phyloP scores from a whole-genome alignment of 2,329 filamentous ascomycete genomes.

The Botrytis porri region DNA sequence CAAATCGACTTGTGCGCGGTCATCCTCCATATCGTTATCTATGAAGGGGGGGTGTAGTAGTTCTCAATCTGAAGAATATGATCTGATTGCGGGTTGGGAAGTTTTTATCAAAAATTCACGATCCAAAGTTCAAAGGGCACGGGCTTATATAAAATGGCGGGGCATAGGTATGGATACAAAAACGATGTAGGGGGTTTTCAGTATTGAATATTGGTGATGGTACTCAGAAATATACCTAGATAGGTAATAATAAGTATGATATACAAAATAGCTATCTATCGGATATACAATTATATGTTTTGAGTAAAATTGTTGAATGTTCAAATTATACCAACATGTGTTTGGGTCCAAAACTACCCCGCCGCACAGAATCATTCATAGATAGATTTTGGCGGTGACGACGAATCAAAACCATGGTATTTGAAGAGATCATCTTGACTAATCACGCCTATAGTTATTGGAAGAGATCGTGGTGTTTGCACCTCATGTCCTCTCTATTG shows the following conservation, averaged over 20 bases:
- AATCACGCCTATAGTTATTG: not conserved
- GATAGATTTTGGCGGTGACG: too few species aligned
- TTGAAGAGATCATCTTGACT: not conserved
- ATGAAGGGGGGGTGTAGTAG: not conserved
- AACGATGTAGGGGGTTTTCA: not conserved
- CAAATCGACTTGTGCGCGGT: conserved; percentile 66
- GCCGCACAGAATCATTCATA: not conserved
- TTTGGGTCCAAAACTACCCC: not conserved
- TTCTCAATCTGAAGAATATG: not conserved
- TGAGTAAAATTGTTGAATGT: not conserved
- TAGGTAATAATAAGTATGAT: not conserved
- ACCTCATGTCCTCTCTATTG: not conserved
- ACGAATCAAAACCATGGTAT: not conserved
- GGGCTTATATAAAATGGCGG: not conserved
- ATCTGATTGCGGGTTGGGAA: not conserved
- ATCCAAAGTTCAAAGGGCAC: not conserved
- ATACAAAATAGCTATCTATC: not conserved
- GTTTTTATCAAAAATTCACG: not conserved
- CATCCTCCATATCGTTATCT: conserved; percentile 63
- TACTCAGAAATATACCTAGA: not conserved
- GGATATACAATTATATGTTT: not conserved
- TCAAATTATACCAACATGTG: not conserved
- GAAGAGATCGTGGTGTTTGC: not conserved
- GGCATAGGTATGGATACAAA: not conserved
- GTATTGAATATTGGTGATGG: not conserved